Base-by-base conservation (phyloP, 2,329 filamentous ascomycete genomes). In the Arthrinium phaeospermum region DNA sequence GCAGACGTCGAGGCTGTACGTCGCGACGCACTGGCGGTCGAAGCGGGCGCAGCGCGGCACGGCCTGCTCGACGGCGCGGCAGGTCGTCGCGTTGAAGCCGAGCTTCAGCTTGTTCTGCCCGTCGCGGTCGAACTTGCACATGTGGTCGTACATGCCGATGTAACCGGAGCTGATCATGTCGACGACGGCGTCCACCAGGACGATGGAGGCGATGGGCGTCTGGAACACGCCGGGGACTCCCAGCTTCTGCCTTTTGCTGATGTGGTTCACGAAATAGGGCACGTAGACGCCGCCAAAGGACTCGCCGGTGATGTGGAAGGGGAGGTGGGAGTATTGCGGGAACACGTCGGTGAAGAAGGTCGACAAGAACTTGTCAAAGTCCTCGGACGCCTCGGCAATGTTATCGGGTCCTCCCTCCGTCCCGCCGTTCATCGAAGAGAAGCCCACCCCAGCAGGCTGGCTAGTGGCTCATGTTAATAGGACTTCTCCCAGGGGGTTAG, bases 221-320 rank as follows among this genome's bases (percentile, higher is more conserved):
- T 67, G 46, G 41, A 74, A 71, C 4, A 71, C 68, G 7, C 51
- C 74, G 16, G 72, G 70, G 4, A 71, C 70, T 16, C 70, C 70
- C 41, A 68, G 19, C 27, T 75, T 61, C 37, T 74, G 74, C 47
- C 70, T 71, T 53, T 70, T 68, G 22, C 47, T 53, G 34, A 74
- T 73, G 44, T 72, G 72, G n/a, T 74, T 61, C n/a, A 72, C 70
- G 51, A 75, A 75, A 4, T 41, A 69, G n/a, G 75, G 75, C 8
- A 77, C 71, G 71, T 77, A 77, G 30, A 74, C 72, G 6, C 76
- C 76, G 1, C 61, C 76, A 61, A 76, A 76, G 14, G 76, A 76
- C 69, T 77, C 76, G 24, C 76, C 76, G 4, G 73, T 64, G 4
- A 77, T 71, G 67, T 75, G 74, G 64, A 76, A 74, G 2, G 72